Conservation (phyloP, 345 rosid genomes). For the Carallia brachiata region DNA sequence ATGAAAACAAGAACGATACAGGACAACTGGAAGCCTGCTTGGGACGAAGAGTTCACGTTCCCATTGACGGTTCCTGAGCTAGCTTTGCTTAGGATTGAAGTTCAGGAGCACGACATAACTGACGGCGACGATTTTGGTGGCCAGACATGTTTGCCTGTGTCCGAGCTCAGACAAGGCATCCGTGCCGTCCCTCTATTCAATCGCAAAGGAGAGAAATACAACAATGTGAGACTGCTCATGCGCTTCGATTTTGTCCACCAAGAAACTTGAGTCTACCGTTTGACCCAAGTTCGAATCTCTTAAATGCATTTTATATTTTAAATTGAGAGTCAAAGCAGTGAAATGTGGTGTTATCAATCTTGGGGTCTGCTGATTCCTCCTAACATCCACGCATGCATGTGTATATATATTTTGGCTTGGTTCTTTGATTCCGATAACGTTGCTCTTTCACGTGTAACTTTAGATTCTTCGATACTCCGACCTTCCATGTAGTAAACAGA, state of each 20-base stretch:
- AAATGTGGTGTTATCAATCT: no score
- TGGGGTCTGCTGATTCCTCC: no score
- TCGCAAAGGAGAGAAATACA: slow-evolving; percentile 23
- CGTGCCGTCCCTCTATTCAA: slow-evolving; percentile 21
- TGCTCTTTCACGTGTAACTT: no score
- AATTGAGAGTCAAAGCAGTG: no score
- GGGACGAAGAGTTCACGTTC: slow-evolving; percentile 29
- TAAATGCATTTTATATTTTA: no score
- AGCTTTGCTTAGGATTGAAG: slow-evolving; percentile 30
- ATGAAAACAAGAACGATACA: slow-evolving; percentile 20
- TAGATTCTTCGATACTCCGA: no score
- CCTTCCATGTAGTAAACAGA: no score
- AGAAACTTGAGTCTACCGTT: no score
- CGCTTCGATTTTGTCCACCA: slow-evolving; percentile 16
- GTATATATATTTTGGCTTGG: no score
- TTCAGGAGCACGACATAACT: slow-evolving; percentile 24
- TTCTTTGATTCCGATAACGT: no score
- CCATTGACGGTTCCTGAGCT: slow-evolving; percentile 29
- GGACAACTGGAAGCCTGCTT: slow-evolving; percentile 27
- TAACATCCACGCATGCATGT: no score
- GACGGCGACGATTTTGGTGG: slow-evolving; percentile 26
- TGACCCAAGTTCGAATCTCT: no score
- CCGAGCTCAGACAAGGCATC: slow-evolving; percentile 27
- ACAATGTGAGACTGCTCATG: slow-evolving; percentile 22
- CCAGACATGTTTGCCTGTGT: slow-evolving; percentile 25